A percentile compares a stretch with the other conserved stretches of the same genome.
These are phyloP conservation scores for Aspergillus cejpii DNA, from an alignment of 2,329 filamentous ascomycete genomes.

Conservation along the genomic window DNA sequence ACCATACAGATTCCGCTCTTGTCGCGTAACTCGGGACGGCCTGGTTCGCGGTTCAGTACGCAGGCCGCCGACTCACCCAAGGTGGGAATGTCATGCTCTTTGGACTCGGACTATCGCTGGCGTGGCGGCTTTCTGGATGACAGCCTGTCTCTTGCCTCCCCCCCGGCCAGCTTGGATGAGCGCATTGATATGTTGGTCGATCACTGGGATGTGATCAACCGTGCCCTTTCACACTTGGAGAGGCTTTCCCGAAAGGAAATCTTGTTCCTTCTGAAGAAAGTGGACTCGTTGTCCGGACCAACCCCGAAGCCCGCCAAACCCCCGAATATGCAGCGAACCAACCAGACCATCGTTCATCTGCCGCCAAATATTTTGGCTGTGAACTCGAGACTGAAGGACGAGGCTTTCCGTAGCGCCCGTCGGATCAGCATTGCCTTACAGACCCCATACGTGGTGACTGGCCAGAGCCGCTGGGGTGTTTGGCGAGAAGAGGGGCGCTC, in stretches of 20 bases:
- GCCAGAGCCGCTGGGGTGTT: constrained; percentile 54
- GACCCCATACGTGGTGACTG: constrained; percentile 52
- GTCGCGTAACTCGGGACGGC: constrained; percentile 30
- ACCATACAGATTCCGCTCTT: constrained; percentile 49
- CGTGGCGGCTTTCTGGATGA: constrained; percentile 35
- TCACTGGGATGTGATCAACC: constrained; percentile 54
- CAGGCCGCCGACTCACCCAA: constrained; percentile 29
- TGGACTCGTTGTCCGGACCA: constrained; percentile 38
- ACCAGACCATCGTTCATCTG: constrained; percentile 46
- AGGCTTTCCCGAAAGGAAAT: constrained; percentile 48
- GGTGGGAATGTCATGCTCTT: constrained; percentile 34
- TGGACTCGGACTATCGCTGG: constrained; percentile 40
- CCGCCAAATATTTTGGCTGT: constrained; percentile 44
- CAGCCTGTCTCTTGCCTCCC: constrained; percentile 40
- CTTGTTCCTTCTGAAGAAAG: constrained; percentile 44
- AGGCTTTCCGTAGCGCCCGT: constrained; percentile 43
- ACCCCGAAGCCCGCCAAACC: constrained; percentile 42
- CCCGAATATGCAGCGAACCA: constrained; percentile 44
- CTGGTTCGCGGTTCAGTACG: constrained; percentile 32
- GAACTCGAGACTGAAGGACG: constrained; percentile 43
- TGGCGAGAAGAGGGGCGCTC: constrained; percentile 57
- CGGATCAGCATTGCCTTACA: constrained; percentile 50
- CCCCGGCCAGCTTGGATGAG: constrained; percentile 47
- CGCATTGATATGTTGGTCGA: constrained; percentile 51
- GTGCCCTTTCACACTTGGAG: constrained; percentile 50